Percentiles rank a stretch among this genome's conserved stretches.
Evolutionary conservation across 805 yeast species (phyloP).

Genomic region (Saturnispora sekii): DNA sequence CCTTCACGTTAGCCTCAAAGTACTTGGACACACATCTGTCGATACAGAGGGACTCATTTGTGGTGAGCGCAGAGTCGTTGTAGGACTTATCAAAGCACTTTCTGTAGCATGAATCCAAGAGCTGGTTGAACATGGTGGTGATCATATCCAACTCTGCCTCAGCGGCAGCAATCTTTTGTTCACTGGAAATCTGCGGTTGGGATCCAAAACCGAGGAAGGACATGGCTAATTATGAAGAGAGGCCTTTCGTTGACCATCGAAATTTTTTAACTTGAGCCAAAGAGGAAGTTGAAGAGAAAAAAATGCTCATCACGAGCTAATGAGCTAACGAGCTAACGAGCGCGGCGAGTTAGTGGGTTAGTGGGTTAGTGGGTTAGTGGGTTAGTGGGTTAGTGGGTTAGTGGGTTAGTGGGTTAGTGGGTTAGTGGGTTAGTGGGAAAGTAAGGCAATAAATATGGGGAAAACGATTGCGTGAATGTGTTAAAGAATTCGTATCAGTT

Average conservation of each 20-base stretch:
- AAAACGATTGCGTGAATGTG: no score
- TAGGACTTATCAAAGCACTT: slow-evolving; percentile 71
- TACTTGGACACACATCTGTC: slow-evolving; percentile 96
- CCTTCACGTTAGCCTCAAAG: slow-evolving; percentile 89
- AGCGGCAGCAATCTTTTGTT: slow-evolving; percentile 79
- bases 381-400: no score
- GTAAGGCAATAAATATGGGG: no score
- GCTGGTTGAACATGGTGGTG: slow-evolving; percentile 90
- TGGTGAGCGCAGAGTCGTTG: slow-evolving; percentile 62
- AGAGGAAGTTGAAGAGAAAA: no score
- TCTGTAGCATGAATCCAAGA: slow-evolving; percentile 79
- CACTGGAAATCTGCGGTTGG: slow-evolving; percentile 60
- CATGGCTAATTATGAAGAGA: slow-evolving; percentile 30
- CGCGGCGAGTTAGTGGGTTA: no score
- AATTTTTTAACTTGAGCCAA: no score
- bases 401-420: no score
- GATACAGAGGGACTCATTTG: slow-evolving; percentile 75
- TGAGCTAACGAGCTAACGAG: no score
- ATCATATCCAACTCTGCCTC: slow-evolving; percentile 96
- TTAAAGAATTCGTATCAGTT: no score
- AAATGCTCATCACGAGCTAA: no score
- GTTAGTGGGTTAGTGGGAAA: no score
- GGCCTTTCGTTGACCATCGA: not conserved
- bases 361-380: no score
- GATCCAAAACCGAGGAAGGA: slow-evolving; percentile 65